phyloP scores from a whole-genome alignment of 2,329 filamentous ascomycete species.

The Epichloe sp. region DNA sequence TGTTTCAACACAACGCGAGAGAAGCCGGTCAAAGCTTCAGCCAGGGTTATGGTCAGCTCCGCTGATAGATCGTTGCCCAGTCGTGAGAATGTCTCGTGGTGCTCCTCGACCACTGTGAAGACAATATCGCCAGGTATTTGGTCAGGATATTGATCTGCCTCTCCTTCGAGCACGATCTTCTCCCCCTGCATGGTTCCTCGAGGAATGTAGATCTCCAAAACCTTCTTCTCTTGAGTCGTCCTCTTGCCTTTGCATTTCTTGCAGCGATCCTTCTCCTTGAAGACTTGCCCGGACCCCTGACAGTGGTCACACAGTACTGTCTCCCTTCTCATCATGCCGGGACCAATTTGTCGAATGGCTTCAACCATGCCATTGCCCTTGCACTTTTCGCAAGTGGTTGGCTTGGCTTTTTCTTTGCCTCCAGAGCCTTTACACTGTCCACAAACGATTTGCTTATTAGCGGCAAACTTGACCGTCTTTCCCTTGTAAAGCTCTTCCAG shows the following conservation, averaged over 20 bases:
- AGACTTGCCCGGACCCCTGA: conserved; percentile 71
- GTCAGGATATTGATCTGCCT: conserved; percentile 85
- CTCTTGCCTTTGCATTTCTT: conserved; percentile 97
- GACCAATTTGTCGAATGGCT: conserved; percentile 70
- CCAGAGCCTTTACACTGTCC: conserved; percentile 76
- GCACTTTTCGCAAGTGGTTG: conserved; percentile 71
- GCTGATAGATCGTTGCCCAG: conserved; percentile 76
- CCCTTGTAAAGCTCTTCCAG: conserved; percentile 96
- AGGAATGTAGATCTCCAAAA: conserved; percentile 91
- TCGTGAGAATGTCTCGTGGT: conserved; percentile 70
- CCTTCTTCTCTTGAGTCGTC: conserved; percentile 79
- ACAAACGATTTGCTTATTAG: conserved; percentile 88
- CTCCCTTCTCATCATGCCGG: conserved; percentile 73
- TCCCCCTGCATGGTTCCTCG: conserved; percentile 78
- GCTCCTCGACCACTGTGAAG: conserved; percentile 72
- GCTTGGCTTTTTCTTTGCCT: conserved; percentile 83
- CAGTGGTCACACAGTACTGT: conserved; percentile 72
- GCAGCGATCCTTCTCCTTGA: conserved; percentile 93
- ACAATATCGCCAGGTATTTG: conserved; percentile 87
- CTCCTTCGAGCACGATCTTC: conserved; percentile 77
- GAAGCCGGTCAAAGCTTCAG: conserved; percentile 79
- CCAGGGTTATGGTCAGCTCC: conserved; percentile 65
- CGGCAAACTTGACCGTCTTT: conserved; percentile 93
- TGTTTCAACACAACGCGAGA: conserved; percentile 82
- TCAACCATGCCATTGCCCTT: conserved; percentile 67